These are phyloP conservation scores for Alternaria angustiovoidea DNA, from an alignment of 2,329 filamentous ascomycete genomes.

Conservation along the genomic window DNA sequence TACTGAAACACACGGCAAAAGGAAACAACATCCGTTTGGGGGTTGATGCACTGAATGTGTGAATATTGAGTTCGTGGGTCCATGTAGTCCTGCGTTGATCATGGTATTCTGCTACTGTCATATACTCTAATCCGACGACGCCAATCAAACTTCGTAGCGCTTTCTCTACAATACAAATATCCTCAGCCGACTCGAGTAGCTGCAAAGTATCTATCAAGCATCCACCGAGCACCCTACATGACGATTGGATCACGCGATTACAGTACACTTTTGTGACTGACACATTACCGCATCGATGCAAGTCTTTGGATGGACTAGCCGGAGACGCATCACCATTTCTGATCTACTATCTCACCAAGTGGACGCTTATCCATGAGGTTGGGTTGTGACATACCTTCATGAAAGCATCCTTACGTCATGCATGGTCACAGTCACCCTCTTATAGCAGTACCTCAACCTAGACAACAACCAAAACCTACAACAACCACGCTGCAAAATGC, in stretches of 20 bases:
- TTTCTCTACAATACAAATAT: not conserved
- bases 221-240: too few species aligned
- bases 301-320: too few species aligned
- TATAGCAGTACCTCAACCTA: too few species aligned
- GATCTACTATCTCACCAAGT: too few species aligned
- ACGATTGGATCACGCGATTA: too few species aligned
- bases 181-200: too few species aligned
- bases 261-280: too few species aligned
- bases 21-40: not conserved
- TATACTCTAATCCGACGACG: not conserved
- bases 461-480: too few species aligned
- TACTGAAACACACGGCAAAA: not conserved
- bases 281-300: not conserved
- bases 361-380: not conserved
- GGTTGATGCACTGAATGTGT: not conserved
- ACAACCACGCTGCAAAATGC: too few species aligned
- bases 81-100: not conserved
- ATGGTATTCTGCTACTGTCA: not conserved
- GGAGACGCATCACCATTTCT: too few species aligned
- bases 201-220: too few species aligned
- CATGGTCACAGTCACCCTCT: not conserved
- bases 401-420: slow-evolving; percentile 22
- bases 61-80: not conserved
- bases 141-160: not conserved
- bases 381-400: slow-evolving; percentile 5